Percentiles rank a stretch among this genome's conserved stretches.
Evolutionary conservation across 108 stramenopile genomes (phyloP).

Genomic region (Cyclotella baltica): DNA sequence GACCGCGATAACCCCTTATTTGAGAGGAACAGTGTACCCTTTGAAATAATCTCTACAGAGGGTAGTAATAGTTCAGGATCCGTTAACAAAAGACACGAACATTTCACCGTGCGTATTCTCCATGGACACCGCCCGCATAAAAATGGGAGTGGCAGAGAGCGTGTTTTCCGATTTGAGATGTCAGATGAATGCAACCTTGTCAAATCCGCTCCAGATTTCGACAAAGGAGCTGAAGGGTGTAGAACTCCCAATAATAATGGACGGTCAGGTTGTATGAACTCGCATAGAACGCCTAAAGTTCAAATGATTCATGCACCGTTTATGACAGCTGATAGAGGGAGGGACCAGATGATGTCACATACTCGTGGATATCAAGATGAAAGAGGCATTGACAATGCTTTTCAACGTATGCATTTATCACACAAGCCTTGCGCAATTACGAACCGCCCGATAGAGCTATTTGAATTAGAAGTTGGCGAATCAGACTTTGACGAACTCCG

Average conservation of each 20-base stretch:
- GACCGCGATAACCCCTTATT: constrained; percentile 49
- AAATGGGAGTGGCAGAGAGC: constrained; percentile 41
- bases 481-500: constrained; percentile 53
- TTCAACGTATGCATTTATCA: background rate
- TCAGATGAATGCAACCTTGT: constrained; percentile 55
- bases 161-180: constrained; percentile 59
- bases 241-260: constrained; percentile 24
- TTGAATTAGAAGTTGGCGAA: constrained; percentile 60
- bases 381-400: background rate
- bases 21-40: constrained; percentile 41
- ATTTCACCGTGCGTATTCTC: constrained; percentile 50
- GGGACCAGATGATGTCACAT: constrained; percentile 12
- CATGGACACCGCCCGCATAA: constrained; percentile 40
- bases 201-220: constrained; percentile 1
- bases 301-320: constrained; percentile 46
- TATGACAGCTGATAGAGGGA: constrained; percentile 39
- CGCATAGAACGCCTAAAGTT: constrained; percentile 23
- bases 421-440: constrained; percentile 11
- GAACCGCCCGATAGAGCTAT: constrained; percentile 41
- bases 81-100: constrained; percentile 12
- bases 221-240: constrained; percentile 2
- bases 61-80: no score
- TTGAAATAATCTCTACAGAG: constrained; percentile 29
- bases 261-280: background rate
- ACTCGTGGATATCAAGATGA: constrained; percentile 6